These are phyloP conservation scores for Akebia trifoliata DNA, from an alignment of 164 flowering plant species.

Conservation along the genomic window DNA sequence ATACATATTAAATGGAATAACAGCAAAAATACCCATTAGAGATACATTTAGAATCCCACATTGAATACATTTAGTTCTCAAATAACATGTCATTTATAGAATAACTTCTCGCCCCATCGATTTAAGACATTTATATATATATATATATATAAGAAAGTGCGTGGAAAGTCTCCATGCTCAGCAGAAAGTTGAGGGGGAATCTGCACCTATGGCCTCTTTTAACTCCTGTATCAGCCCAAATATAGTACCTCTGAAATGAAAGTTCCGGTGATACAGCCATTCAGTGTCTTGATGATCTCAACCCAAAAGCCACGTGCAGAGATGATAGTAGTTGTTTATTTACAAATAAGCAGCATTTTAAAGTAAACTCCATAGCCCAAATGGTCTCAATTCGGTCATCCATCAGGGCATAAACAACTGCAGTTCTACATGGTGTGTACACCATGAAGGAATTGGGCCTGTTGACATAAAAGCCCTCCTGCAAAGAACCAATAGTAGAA, in stretches of 20 bases:
- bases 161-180: no score
- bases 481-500: conserved; percentile 20
- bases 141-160: no score
- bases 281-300: no score
- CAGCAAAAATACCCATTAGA: conserved; percentile 1
- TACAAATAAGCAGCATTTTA: conserved; percentile 2
- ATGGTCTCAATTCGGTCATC: conserved; percentile 25
- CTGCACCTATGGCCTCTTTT: no score
- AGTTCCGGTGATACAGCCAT: no score
- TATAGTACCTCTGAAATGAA: no score
- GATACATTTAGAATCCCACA: background rate
- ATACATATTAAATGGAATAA: background rate
- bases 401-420: conserved; percentile 68
- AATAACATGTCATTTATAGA: no score
- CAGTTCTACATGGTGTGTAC: conserved; percentile 89
- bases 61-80: no score
- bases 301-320: background rate
- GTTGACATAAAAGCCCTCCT: conserved; percentile 72
- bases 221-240: no score
- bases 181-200: no score
- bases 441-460: conserved; percentile 73
- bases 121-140: no score
- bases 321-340: background rate
- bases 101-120: no score
- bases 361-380: background rate